Percentiles rank a stretch among this genome's conserved stretches.
phyloP scores from a whole-genome alignment of 371 early-diverging fungal species.

The Apophysomyces ossiformis region DNA sequence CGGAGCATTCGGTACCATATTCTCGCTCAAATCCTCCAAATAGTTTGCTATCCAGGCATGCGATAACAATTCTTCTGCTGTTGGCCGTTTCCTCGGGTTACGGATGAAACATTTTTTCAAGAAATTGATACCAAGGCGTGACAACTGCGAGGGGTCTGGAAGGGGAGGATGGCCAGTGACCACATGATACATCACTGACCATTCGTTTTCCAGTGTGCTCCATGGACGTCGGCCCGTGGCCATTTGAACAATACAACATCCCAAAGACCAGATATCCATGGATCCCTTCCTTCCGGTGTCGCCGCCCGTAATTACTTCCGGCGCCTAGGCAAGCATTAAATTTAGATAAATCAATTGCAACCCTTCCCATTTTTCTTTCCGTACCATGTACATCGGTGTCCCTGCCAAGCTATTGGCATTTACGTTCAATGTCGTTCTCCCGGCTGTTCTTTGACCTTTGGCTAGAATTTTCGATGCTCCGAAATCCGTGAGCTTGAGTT shows the following conservation, averaged over 20 bases:
- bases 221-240: slow-evolving; percentile 92
- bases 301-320: slow-evolving; percentile 91
- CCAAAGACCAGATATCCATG: slow-evolving; percentile 95
- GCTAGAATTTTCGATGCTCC: slow-evolving; percentile 88
- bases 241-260: slow-evolving; percentile 96
- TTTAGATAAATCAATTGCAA: background rate
- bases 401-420: slow-evolving; percentile 79
- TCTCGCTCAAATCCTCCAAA: slow-evolving; percentile 20
- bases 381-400: slow-evolving; percentile 96
- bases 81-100: slow-evolving; percentile 73
- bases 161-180: slow-evolving; percentile 76
- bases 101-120: slow-evolving; percentile 79
- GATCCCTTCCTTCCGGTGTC: slow-evolving; percentile 77
- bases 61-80: slow-evolving; percentile 73
- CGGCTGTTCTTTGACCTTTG: slow-evolving; percentile 75
- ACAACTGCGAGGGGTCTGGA: slow-evolving; percentile 69
- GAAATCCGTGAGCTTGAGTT: slow-evolving; percentile 88
- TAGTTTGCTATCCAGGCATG: slow-evolving; percentile 76
- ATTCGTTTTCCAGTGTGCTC: slow-evolving; percentile 90
- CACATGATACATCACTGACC: slow-evolving; percentile 91
- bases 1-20: background rate
- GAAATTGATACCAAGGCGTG: slow-evolving; percentile 73
- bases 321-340: slow-evolving; percentile 56
- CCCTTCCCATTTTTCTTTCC: background rate
- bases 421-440: slow-evolving; percentile 58